Conservation (phyloP, 169 alveolate genomes). For the Perkinsus marinus region DNA sequence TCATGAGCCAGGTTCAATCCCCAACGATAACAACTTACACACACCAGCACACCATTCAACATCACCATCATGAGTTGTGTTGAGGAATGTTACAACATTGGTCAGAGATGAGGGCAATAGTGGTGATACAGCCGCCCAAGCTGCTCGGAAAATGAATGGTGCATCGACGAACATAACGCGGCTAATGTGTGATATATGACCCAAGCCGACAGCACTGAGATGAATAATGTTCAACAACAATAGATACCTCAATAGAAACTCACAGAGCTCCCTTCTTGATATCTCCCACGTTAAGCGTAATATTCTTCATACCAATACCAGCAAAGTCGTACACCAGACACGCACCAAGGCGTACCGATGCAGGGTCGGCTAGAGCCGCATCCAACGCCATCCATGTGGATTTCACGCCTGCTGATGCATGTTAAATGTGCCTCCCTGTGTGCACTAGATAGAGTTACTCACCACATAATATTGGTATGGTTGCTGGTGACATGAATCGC, state of each 20-base stretch:
- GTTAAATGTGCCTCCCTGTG: too few species aligned
- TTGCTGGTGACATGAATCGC: background rate
- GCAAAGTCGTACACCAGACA: background rate
- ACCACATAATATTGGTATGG: background rate
- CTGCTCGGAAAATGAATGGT: background rate
- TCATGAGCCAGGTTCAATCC: background rate
- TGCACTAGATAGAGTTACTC: background rate
- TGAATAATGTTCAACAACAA: too few species aligned
- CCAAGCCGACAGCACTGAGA: background rate
- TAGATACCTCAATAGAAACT: too few species aligned
- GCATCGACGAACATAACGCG: background rate
- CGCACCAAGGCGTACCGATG: background rate
- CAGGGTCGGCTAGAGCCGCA: background rate
- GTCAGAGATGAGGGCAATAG: background rate
- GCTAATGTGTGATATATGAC: background rate
- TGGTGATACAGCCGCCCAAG: background rate
- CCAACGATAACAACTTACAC: background rate
- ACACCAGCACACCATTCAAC: background rate
- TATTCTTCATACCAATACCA: background rate
- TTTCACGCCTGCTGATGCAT: background rate
- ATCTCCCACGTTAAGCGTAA: background rate
- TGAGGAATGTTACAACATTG: background rate
- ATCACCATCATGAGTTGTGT: background rate
- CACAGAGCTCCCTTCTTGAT: background rate
- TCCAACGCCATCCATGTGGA: background rate